Base-by-base conservation (phyloP, 768 basidiomycete species). In the Gloeophyllum trabeum region DNA sequence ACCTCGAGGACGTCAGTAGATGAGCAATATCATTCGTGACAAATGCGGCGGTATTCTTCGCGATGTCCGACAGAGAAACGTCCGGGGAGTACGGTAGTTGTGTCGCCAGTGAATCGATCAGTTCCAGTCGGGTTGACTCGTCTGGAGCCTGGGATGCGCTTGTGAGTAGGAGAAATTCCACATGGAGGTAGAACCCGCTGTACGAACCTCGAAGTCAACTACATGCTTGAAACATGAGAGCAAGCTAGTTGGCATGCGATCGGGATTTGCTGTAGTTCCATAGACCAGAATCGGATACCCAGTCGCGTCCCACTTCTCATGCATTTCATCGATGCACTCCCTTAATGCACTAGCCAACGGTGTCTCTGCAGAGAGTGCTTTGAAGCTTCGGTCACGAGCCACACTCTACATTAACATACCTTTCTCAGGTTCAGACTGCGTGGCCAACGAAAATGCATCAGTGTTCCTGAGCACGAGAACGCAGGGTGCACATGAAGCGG, bases 41-140 rank as follows among this genome's bases (percentile, higher is more conserved):
- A 4, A 99, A 65, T 2, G 92, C 92, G 13, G 96, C 96, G 3
- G 93, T 94, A 54, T 94, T 88, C 2, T 75, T 73, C 3, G 96
- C 89, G 3, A 98, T 50, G 4, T 61, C 57, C 25, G 62, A 57
- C n/a, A 94, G 44, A 5, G 82, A 81, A 2, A 96, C 80, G 60
- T 99, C 96, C 0, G 84, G 73, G 0, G 80, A 74, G 24, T 92
- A 51, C 1, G 48, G 39, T 20, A 58, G 56, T 7, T 60, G 58
- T 2, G 55, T 45, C 4, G 81, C 56, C 19, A 77, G 51, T 24
- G 61, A 63, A 3, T 55, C 48, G 20, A 94, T 64, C 30, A 90
- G 76, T 41, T 65, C 67, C 30, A 72, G 58, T 34, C 96, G 71
- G 49, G 89, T 82, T 5, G 59, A 53, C 61, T 98, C 94, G 46